Evolutionary conservation across 306 rosid species (phyloP).

Genomic region (Abrus precatorius): DNA sequence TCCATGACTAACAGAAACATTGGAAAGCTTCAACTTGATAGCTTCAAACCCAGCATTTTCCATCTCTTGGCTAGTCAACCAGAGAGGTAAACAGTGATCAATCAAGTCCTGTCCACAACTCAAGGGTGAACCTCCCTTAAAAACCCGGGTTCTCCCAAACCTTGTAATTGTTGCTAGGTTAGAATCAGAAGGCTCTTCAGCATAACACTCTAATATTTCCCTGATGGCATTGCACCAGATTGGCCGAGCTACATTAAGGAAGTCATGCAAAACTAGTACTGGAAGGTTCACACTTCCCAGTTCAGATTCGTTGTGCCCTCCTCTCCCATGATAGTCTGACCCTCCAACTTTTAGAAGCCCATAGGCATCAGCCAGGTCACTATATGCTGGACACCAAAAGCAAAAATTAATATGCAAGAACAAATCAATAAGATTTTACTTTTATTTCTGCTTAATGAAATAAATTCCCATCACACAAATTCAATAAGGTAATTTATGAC

Average conservation of each 20-base stretch:
- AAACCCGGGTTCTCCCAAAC: constrained; percentile 66
- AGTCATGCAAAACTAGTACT: constrained; percentile 68
- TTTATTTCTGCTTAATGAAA: constrained; percentile 20
- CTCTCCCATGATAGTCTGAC: constrained; percentile 91
- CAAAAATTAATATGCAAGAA: constrained; percentile 34
- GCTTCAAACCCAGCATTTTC: constrained; percentile 76
- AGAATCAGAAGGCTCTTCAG: constrained; percentile 82
- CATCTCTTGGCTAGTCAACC: constrained; percentile 87
- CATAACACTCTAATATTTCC: constrained; percentile 69
- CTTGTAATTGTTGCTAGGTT: constrained; percentile 70
- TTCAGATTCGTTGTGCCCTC: constrained; percentile 81
- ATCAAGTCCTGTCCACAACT: constrained; percentile 68
- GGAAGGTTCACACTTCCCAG: constrained; percentile 98
- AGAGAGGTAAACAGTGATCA: constrained; percentile 75
- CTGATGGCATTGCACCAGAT: constrained; percentile 85
- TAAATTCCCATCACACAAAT: background rate
- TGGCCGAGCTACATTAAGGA: constrained; percentile 84
- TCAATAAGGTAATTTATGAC: background rate
- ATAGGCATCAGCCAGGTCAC: constrained; percentile 81
- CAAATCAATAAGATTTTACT: constrained; percentile 9
- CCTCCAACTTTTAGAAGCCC: constrained; percentile 96
- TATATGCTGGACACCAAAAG: constrained; percentile 64
- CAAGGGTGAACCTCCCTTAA: constrained; percentile 63
- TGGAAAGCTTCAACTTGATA: constrained; percentile 73
- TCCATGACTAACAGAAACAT: constrained; percentile 59